phyloP scores from a whole-genome alignment of 257 asterid species.

The Solanum virginianum region DNA sequence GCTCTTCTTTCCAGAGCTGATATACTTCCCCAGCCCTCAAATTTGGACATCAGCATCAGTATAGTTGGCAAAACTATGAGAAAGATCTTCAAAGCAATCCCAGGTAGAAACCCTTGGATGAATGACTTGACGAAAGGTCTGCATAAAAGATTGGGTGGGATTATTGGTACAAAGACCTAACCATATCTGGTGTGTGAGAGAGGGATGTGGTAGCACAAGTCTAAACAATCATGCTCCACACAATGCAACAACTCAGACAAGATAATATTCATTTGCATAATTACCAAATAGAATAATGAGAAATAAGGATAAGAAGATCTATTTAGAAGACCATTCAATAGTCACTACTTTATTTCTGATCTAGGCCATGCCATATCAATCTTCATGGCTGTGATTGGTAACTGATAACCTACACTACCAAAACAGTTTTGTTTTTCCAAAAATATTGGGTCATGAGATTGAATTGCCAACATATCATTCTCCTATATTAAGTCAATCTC shows the following conservation, averaged over 20 bases:
- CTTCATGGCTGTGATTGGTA: neutral
- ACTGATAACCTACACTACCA: neutral
- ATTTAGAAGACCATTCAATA: neutral
- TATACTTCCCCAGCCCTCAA: constrained; percentile 73
- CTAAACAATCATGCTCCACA: neutral
- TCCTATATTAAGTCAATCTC: neutral
- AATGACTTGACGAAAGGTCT: constrained; percentile 82
- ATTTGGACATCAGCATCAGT: constrained; percentile 82
- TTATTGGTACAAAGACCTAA: neutral
- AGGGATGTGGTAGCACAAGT: neutral
- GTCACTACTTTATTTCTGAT: neutral
- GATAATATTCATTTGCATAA: neutral
- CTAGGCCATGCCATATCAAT: neutral
- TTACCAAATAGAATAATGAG: neutral
- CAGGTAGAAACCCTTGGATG: constrained; percentile 90
- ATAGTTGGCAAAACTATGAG: constrained; percentile 68
- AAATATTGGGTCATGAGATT: neutral
- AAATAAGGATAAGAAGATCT: neutral
- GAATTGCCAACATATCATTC: neutral
- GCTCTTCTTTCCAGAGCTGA: constrained; percentile 71
- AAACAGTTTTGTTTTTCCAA: neutral
- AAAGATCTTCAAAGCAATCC: constrained; percentile 87
- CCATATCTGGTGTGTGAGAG: neutral
- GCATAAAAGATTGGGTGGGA: constrained; percentile 15
- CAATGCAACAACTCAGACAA: neutral